Evolutionary conservation across 192 early-diverging fungal genomes (phyloP), one percentile per base, ranked within the genome.

Genomic region (Coemansia sp.): DNA sequence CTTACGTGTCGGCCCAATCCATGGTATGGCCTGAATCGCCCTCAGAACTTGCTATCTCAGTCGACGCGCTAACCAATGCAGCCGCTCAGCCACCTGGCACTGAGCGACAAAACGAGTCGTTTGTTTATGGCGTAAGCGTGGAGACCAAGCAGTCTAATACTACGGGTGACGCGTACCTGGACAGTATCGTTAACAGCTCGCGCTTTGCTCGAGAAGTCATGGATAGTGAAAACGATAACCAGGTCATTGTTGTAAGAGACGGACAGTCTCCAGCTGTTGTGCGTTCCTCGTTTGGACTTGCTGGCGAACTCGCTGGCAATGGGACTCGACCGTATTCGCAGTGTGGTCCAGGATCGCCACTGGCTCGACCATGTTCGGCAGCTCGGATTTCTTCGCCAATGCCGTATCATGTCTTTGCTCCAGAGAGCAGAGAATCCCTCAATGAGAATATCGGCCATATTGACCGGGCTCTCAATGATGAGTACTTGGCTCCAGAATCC

Each of bases 131-230:
- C 2, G 31, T 83, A 18, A 75, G 72, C 33, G 40, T 52, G 22
- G 50, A 49, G 24, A 50, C 73, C 1, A 50, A 33, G 34, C 43
- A 61, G 5, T 64, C 62, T 1, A 65, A 78, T 24, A 66, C 75
- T 12, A 83, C 80, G 1, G 80, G 80, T 1, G 80, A 82, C 33
- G 69, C 69, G 18, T 74, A 74, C 27, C 58, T 82, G 46, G 80
- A 82, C 70, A 77, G 74, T 43, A 78, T 82, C 29, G 67, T 82
- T 16, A 82, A 82, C 18, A 82, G 80, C 72, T 78, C 80, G 52
- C 69, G 75, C 9, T 82, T 82, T 72, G 80, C 80, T 20, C 68
- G 69, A 5, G 80, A 82, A 11, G 43, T 82, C 6, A 65, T 77
- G 29, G 53, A 55, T 20, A 69, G 64, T 7, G 68, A 76, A 9